A percentile compares a stretch with the other conserved stretches of the same genome.
phyloP scores from a whole-genome alignment of 164 flowering plant species.

The Saururus chinensis region DNA sequence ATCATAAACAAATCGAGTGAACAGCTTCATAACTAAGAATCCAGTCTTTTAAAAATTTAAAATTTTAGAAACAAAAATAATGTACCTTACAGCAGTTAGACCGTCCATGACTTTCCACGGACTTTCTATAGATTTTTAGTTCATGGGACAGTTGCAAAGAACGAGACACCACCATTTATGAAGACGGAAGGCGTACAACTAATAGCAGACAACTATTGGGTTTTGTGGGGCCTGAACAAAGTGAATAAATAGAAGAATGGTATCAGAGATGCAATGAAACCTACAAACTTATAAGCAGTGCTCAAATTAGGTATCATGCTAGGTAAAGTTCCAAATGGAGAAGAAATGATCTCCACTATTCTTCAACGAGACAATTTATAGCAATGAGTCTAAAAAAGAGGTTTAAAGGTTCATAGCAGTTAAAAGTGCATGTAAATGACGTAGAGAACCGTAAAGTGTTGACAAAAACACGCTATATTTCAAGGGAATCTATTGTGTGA shows the following conservation, averaged over 20 bases:
- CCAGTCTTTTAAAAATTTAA: not conserved
- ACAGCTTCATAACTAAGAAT: not conserved
- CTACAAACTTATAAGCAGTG: not conserved
- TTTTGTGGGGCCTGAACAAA: too few relatives aligned
- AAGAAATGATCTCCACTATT: too few relatives aligned
- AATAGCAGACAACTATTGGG: too few relatives aligned
- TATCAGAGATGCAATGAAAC: constrained; percentile 4
- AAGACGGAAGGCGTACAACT: too few relatives aligned
- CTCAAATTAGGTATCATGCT: too few relatives aligned
- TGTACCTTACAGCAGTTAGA: constrained; percentile 27
- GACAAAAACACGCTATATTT: too few relatives aligned
- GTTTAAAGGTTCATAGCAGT: too few relatives aligned
- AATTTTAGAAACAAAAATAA: not conserved
- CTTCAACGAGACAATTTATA: too few relatives aligned
- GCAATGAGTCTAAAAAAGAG: too few relatives aligned
- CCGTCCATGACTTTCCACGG: constrained; percentile 5
- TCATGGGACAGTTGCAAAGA: constrained; percentile 49
- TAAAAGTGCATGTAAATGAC: too few relatives aligned
- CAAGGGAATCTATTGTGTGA: too few relatives aligned
- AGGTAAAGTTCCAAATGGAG: not conserved
- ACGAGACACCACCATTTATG: constrained; percentile 34
- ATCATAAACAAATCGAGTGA: not conserved
- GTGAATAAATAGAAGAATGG: not conserved
- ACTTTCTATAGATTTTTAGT: constrained; percentile 22
- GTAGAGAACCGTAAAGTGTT: too few relatives aligned